Evolutionary conservation across 306 rosid species (phyloP), one percentile per base, ranked within the genome.

Genomic region (Adenanthera pavonina): DNA sequence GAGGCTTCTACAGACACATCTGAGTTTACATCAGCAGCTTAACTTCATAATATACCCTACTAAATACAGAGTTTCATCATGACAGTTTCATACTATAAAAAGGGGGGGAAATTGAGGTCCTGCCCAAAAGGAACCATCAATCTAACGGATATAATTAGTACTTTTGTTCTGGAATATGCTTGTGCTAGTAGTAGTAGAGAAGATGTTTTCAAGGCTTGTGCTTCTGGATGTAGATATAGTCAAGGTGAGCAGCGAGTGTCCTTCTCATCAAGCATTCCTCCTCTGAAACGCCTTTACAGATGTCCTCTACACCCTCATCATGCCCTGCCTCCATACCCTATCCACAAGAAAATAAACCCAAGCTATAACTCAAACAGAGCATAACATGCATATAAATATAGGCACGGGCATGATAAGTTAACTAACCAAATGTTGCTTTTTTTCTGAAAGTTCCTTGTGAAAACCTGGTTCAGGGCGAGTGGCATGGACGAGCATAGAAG

Each of bases 181-280:
- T 19, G 1, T 60, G 11, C 16, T 34, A 13, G 14, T 34, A 60
- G 72, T 77, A 25, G 36, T 20, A 56, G 44, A 68, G 76, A 77
- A 51, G 65, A 54, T 79, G 9, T 60, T 25, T 78, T 84, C 84
- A 87, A 52, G 88, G 90, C 30, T 84, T 82, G 30, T 84, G 76
- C 1, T 87, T 56, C 74, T 86, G 86, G 2, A 90, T 88, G 70
- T 90, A 90, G n/a, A 90, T 87, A 74, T 90, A 90, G 65, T 90
- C 94, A 0, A 76, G 36, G 57, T 90, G 90, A 48, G 94, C 92
- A 0, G 61, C 46, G 1, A 90, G 86, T 8, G 90, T 86, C n/a
- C 88, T 83, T 64, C 89, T 88, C 73, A 69, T 83, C 84, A 90
- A 85, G 77, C 94, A 90, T 49, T 88, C 92, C 1, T 88, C 89